Conservation (phyloP, 768 basidiomycete species). For the Podaxis sp. region DNA sequence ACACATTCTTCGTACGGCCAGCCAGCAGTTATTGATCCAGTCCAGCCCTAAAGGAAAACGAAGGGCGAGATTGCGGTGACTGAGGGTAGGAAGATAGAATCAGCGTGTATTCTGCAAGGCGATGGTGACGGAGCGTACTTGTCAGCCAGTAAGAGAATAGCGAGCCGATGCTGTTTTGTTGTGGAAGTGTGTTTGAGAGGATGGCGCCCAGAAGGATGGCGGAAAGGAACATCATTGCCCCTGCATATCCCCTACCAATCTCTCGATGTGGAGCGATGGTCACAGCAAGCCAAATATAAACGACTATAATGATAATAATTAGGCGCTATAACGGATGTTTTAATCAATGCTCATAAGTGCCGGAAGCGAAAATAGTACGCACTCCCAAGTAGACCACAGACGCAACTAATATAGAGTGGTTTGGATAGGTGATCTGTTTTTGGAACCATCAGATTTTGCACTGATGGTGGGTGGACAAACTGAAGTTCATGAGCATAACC, state of each 20-base stretch:
- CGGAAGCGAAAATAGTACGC: slow-evolving; percentile 18
- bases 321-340: too few species aligned
- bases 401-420: slow-evolving; percentile 72
- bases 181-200: slow-evolving; percentile 62
- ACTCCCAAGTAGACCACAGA: slow-evolving; percentile 74
- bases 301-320: slow-evolving; percentile 23
- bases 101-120: neutral
- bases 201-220: slow-evolving; percentile 62
- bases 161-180: slow-evolving; percentile 60
- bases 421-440: slow-evolving; percentile 50
- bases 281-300: slow-evolving; percentile 38
- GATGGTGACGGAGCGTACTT: slow-evolving; percentile 34
- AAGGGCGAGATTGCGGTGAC: slow-evolving; percentile 65
- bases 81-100: slow-evolving; percentile 18
- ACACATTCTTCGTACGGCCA: slow-evolving; percentile 70
- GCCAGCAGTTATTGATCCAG: slow-evolving; percentile 50
- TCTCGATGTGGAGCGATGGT: slow-evolving; percentile 52
- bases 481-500: too few species aligned
- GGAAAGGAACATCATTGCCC: slow-evolving; percentile 57
- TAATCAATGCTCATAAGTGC: neutral
- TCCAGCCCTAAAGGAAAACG: slow-evolving; percentile 67
- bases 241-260: slow-evolving; percentile 70
- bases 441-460: neutral
- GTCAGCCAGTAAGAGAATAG: slow-evolving; percentile 75
- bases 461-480: neutral